Evolutionary conservation across 2,329 filamentous ascomycete species (phyloP).

Genomic region (Colletotrichum salicis): DNA sequence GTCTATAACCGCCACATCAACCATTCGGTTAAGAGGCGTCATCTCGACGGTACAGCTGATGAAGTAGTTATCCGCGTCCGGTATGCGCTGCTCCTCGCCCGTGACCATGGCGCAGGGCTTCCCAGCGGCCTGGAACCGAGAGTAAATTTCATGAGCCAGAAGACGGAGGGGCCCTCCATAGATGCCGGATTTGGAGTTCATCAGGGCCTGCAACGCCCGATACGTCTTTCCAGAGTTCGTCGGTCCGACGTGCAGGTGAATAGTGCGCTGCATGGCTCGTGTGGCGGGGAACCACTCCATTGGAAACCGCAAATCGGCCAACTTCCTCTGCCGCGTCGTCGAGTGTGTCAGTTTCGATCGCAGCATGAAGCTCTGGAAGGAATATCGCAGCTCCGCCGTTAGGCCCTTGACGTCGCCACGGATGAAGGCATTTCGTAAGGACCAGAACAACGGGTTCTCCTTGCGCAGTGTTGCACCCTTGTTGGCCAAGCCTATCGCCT

Average conservation of each 20-base stretch:
- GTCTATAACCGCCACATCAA: constrained; percentile 95
- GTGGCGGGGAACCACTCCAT: constrained; percentile 93
- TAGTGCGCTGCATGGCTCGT: constrained; percentile 79
- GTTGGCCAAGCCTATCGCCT: constrained; percentile 58
- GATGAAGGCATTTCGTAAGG: constrained; percentile 70
- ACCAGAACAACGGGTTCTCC: constrained; percentile 66
- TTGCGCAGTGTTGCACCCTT: constrained; percentile 48
- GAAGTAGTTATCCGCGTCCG: constrained; percentile 69
- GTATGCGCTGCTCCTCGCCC: constrained; percentile 85
- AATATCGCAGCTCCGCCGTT: constrained; percentile 69
- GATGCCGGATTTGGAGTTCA: constrained; percentile 79
- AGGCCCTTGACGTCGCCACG: constrained; percentile 62
- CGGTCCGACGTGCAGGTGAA: constrained; percentile 94
- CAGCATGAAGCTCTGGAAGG: constrained; percentile 74
- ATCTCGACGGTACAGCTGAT: constrained; percentile 96
- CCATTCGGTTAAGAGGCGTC: constrained; percentile 62
- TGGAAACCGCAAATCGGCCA: constrained; percentile 89
- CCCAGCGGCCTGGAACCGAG: constrained; percentile 83
- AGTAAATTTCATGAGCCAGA: constrained; percentile 93
- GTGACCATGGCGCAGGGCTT: constrained; percentile 84
- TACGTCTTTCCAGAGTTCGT: constrained; percentile 99
- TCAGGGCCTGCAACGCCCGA: constrained; percentile 85
- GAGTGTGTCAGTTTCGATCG: constrained; percentile 65
- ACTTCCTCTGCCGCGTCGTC: constrained; percentile 67
- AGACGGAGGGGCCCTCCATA: constrained; percentile 92